phyloP scores from a whole-genome alignment of 208 protist genomes.

The Acanthamoeba castellanii region DNA sequence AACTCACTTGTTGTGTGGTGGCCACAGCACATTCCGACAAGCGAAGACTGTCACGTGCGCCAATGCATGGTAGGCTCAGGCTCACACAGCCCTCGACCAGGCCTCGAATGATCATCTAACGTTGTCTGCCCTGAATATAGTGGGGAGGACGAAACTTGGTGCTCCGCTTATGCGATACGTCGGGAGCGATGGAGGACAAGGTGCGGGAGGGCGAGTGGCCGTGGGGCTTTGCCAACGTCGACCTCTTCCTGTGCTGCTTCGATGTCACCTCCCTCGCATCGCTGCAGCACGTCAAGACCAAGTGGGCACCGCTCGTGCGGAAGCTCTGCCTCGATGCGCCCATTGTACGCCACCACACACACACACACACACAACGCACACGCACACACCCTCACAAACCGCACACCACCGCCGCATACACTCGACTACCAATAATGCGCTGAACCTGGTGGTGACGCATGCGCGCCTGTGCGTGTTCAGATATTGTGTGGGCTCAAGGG shows the following conservation, averaged over 20 bases:
- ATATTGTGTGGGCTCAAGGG: conserved; percentile 2
- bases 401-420: too few species aligned
- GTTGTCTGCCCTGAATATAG: neutral
- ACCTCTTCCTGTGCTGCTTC: conserved; percentile 41
- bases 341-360: neutral
- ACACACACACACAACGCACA: too few species aligned
- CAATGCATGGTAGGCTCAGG: neutral
- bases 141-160: neutral
- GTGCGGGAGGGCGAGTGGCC: neutral
- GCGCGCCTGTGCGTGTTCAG: neutral
- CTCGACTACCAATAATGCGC: too few species aligned
- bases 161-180: conserved; percentile 18
- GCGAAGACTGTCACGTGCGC: conserved; percentile 43
- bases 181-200: conserved; percentile 29
- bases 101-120: neutral
- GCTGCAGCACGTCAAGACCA: neutral
- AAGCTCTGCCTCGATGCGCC: conserved; percentile 35
- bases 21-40: neutral
- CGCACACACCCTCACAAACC: too few species aligned
- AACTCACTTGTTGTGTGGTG: neutral
- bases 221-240: neutral
- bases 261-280: neutral
- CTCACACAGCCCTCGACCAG: too few species aligned
- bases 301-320: conserved; percentile 25
- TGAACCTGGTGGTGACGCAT: too few species aligned